Base-by-base conservation (phyloP, 352 stramenopile species). In the Phytophthora macrochlamydospora region DNA sequence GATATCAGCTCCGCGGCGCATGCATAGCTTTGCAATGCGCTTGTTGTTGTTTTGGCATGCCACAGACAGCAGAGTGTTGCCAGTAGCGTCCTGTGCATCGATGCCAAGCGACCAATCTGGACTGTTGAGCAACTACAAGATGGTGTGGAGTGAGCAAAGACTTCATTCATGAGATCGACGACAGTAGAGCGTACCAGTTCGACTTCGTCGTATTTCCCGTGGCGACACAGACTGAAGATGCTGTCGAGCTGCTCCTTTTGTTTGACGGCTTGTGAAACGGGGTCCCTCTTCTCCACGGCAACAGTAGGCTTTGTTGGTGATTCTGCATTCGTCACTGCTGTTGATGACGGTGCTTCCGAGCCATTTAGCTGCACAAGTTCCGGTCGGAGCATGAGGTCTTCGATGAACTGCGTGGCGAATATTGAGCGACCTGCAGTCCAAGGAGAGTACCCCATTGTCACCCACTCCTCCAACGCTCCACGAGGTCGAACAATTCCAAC, bases 31-130 rank as follows among this genome's bases (percentile, higher is more conserved):
- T 40, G 85, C 84, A 45, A 99, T 98, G 49, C 95, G 85, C 72
- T 98, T 98, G 78, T 98, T 98, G 70, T 96, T 97, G 82, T 99
- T 99, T 63, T 99, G 95, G 32, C 88, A 97, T 0, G 93, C 95
- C 29, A 98, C 79, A 33, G 90, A 94, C 9, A 99, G 76, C n/a
- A 99, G 63, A 2, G 91, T 97, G 59, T 99, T 98, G 37, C 94
- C 95, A 18, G 90, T 87, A 6, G 83, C 79, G 58, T 99, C 95
- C 62, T 96, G 93, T 46, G 91, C 89, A 56, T 98, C 93, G 62
- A 99, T 98, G 9, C 75, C 67, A 12, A 98, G 67, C 2, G 79
- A 88, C 83, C 90, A 97, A 65, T 98, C 91, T n/a, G 91, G 87
- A 50, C 93, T 90, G 55, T 95, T 93, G 62, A 95, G 91, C 12